phyloP scores from a whole-genome alignment of 257 asterid species.

The Cynanchum wilfordii region DNA sequence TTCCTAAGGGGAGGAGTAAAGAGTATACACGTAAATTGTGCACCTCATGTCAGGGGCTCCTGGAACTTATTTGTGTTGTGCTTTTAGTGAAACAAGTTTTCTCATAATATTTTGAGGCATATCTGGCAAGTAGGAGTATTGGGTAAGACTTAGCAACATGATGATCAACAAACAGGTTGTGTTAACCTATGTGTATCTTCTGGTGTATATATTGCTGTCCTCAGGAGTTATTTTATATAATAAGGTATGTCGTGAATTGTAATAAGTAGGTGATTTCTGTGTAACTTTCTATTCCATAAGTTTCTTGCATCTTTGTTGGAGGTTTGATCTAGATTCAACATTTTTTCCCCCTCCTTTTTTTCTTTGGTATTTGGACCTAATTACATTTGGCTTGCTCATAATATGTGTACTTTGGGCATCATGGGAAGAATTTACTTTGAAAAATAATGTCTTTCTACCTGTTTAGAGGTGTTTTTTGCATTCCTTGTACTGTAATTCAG shows the following conservation, averaged over 20 bases:
- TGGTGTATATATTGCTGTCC: slow-evolving; percentile 69
- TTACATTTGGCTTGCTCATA: neutral
- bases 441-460: neutral
- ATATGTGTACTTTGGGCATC: neutral
- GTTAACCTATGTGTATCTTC: slow-evolving; percentile 75
- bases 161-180: slow-evolving; percentile 79
- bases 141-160: slow-evolving; percentile 28
- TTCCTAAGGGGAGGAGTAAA: slow-evolving; percentile 18
- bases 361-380: neutral
- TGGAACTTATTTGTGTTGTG: slow-evolving; percentile 11
- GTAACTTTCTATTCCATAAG: neutral
- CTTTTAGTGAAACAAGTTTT: slow-evolving; percentile 14
- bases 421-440: neutral
- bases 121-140: slow-evolving; percentile 20
- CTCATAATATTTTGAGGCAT: slow-evolving; percentile 13
- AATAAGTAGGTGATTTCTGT: neutral
- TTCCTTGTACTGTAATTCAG: neutral
- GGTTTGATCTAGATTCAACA: neutral
- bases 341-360: neutral
- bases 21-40: slow-evolving; percentile 18
- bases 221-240: slow-evolving; percentile 92
- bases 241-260: slow-evolving; percentile 48
- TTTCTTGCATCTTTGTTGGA: neutral
- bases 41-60: slow-evolving; percentile 24
- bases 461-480: neutral